Evolutionary conservation across 1,284 basidiomycete genomes (phyloP), one percentile per base, ranked within the genome.

Genomic region (Ceratobasidium papillatum): DNA sequence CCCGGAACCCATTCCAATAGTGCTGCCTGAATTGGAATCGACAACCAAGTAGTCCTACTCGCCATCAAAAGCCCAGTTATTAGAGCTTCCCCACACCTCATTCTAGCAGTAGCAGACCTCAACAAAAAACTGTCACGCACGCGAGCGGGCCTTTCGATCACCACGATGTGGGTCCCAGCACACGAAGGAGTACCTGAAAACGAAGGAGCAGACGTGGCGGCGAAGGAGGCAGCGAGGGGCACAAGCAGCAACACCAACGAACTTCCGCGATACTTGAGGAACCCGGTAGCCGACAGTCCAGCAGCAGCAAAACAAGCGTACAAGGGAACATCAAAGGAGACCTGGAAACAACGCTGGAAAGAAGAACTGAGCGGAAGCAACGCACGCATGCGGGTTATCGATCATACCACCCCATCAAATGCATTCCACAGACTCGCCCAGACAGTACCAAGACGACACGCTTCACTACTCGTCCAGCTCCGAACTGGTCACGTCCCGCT

Each of bases 151-250:
- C n/a, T n/a, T n/a, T n/a, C n/a, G n/a, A n/a, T n/a, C n/a, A n/a
- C n/a, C n/a, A n/a, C n/a, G n/a, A n/a, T n/a, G n/a, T n/a, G n/a
- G n/a, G n/a, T n/a, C n/a, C n/a, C n/a, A n/a, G 75, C 75, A 1
- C 76, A 77, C 41, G 49, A 56, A n/a, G 75, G 58, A 2, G 51
- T 74, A 17, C 36, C 52, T 11, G 75, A 75, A 1, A 77, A 77
- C 52, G 76, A 75, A 32, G 11, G 12, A 12, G 75, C 76, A 8
- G 76, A 77, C 62, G 25, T 19, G 3, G 47, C 17, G 8, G 75
- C 76, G 5, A 77, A 77, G 30, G 52, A 74, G 36, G 75, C 76
- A 8, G 49, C 76, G 3, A 61, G 12, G 38, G 61, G 41, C 19
- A 38, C 47, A 11, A 65, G 45, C 41, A 59, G 34, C 25, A 19